Base-by-base conservation (phyloP, 441 rosid genomes). In the Gossypium laxum region DNA sequence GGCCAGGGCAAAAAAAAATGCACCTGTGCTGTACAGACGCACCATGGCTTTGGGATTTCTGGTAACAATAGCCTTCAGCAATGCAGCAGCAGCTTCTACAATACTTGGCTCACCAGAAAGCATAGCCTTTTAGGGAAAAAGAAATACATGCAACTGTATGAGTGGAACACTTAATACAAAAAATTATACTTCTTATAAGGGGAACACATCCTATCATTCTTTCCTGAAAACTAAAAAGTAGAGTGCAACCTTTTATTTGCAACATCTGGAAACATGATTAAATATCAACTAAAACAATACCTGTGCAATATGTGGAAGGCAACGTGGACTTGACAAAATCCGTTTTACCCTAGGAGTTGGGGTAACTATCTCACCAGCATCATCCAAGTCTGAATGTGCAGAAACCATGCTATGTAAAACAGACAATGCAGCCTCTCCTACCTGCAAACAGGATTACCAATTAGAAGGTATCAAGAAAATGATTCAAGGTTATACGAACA, bases 231-330 rank as follows among this genome's bases (percentile, higher is more conserved):
- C 30, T 15, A 24, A 24, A 4, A 50, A 17, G 19, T 4, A 15
- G 11, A 14, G 4, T 28, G 47, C 59, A 47, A 66, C 70, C 48
- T 47, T 34, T 55, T 14, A 14, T 14, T 47, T 24, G 22, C 41
- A 28, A 47, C 18, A 28, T 50, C 24, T 15, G 41, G 14, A 45
- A 8, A 66, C 56, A 22, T 4, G 5, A 24, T 10, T 10, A 58
- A 71, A 15, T 45, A 45, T 60, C 62, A 64, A 47, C 18, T 70
- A 50, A 51, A 47, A 75, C 45, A 63, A 56, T 76, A 96, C 99
- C 98, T 93, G 98, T 24, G 99, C 96, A 82, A 96, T 91, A 81
- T 96, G 98, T 30, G 99, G 99, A 77, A 93, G 91, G 86, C 98
- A 96, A 26, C 99, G 98, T 1, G 90, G 79, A 82, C 99, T 96